These are phyloP conservation scores for Parathielavia appendiculata DNA, from an alignment of 495 filamentous ascomycete species.

Conservation along the genomic window DNA sequence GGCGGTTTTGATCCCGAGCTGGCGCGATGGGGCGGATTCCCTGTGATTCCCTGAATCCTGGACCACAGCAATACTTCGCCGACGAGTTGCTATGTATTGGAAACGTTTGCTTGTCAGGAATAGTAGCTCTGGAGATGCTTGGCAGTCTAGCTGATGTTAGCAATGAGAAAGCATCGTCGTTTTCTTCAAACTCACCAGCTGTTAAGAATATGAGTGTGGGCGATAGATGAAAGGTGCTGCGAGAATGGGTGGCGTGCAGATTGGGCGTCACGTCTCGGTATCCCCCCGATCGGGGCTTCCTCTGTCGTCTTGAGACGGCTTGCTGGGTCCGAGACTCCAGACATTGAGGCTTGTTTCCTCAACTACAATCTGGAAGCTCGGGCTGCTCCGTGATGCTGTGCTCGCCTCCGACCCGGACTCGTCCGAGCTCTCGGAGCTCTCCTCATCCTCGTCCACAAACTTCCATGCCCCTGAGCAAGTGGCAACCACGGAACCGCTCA, in stretches of 20 bases:
- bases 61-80: not conserved
- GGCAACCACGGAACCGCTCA: conserved; percentile 61
- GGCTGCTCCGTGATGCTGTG: not conserved
- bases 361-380: conserved; percentile 22
- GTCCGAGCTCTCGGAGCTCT: conserved; percentile 9
- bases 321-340: conserved; percentile 46
- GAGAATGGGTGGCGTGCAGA: not conserved
- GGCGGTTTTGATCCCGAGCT: not conserved
- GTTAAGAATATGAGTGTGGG: not conserved
- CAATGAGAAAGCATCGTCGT: no score
- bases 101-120: conserved; percentile 6
- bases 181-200: not conserved
- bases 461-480: conserved; percentile 63
- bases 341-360: conserved; percentile 61
- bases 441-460: conserved; percentile 26
- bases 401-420: conserved; percentile 8
- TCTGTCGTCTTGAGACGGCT: not conserved
- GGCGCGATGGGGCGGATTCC: not conserved
- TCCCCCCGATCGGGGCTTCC: not conserved
- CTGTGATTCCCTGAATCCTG: not conserved
- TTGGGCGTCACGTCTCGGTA: not conserved
- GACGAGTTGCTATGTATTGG: conserved; percentile 7
- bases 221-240: no score
- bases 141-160: not conserved
- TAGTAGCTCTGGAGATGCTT: not conserved